Base-by-base conservation (phyloP, 352 stramenopile species). In the Phytopythium ostracodes region DNA sequence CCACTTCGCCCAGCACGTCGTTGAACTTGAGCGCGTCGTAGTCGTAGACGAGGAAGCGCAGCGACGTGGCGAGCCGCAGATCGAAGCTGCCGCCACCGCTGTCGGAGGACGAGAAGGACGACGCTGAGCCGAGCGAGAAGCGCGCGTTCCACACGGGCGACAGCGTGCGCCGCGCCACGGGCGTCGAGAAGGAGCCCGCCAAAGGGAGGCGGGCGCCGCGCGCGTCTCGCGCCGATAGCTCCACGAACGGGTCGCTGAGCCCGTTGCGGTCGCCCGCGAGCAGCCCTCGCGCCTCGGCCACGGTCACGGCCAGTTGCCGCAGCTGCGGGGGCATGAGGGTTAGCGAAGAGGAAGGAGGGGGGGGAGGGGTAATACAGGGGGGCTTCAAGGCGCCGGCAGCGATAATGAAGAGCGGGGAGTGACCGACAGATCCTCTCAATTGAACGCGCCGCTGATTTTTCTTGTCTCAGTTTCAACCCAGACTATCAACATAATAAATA, bases 181-280 rank as follows among this genome's bases (percentile, higher is more conserved):
- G 63, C 60, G 76, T 88, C 71, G 88, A 81, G 70, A 74, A 70
- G 29, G 59, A 51, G 6, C 75, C 74, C 17, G 66, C 76, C 10
- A 69, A 62, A 18, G 68, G 65, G 38, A 89, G 65, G 22, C 65
- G 65, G 3, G 76, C 64, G 54, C 76, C 78, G 49, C 68, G 75
- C 59, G 71, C 63, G 65, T 92, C 75, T 40, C 87, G 67, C 55
- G 86, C 75, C 53, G 71, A 66, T 15, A 92, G 54, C 56, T 75
- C 59, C 59, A 88, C 80, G 66, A 81, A 92, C 58, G 82, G 82
- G 66, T 92, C 82, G 71, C 82, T 92, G 36, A 79, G 83, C 57
- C 84, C 84, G 56, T 87, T 89, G 31, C 77, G 54, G 70, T 92
- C 84, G 46, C 74, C 81, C 11, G 74, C 77, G 54, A 89, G 72